These are phyloP conservation scores for Serpula lacrymans DNA, from an alignment of 768 basidiomycete genomes.

Conservation along the genomic window DNA sequence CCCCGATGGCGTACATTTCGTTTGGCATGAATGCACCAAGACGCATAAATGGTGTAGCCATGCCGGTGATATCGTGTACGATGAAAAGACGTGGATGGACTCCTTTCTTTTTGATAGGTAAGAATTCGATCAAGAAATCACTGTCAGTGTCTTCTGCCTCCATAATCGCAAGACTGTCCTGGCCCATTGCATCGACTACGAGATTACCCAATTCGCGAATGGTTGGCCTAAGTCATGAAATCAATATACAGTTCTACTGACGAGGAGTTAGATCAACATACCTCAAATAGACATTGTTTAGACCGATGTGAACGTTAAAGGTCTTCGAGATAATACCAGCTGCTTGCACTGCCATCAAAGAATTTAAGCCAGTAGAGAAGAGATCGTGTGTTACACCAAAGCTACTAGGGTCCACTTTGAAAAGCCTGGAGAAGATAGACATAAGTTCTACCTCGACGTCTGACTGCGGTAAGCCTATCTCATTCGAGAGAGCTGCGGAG, in stretches of 20 bases:
- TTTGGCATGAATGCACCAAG: conserved; percentile 29
- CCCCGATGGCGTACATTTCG: conserved; percentile 31
- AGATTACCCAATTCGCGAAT: conserved; percentile 21
- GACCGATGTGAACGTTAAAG: conserved; percentile 23
- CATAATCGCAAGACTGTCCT: conserved; percentile 25
- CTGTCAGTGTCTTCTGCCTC: conserved; percentile 26
- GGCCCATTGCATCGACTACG: conserved; percentile 21
- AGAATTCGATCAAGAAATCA: conserved; percentile 25
- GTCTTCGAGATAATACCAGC: conserved; percentile 27
- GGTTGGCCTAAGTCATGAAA: conserved; percentile 20
- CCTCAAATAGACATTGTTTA: conserved; percentile 27
- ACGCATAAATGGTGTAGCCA: conserved; percentile 30
- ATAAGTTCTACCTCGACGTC: conserved; percentile 25
- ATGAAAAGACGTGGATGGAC: conserved; percentile 22
- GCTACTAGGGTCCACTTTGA: conserved; percentile 16
- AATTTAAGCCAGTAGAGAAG: conserved; percentile 27
- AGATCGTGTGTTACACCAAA: conserved; percentile 28
- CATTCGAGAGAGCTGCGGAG: conserved; percentile 15
- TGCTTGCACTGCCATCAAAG: conserved; percentile 30
- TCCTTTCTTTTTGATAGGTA: conserved; percentile 30
- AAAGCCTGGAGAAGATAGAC: conserved; percentile 19
- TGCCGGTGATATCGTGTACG: conserved; percentile 29
- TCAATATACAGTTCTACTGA: neutral
- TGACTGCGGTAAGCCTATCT: conserved; percentile 21
- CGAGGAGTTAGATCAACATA: conserved; percentile 5